phyloP scores from a whole-genome alignment of 2,329 filamentous ascomycete genomes.

The Fusarium drepaniforme region DNA sequence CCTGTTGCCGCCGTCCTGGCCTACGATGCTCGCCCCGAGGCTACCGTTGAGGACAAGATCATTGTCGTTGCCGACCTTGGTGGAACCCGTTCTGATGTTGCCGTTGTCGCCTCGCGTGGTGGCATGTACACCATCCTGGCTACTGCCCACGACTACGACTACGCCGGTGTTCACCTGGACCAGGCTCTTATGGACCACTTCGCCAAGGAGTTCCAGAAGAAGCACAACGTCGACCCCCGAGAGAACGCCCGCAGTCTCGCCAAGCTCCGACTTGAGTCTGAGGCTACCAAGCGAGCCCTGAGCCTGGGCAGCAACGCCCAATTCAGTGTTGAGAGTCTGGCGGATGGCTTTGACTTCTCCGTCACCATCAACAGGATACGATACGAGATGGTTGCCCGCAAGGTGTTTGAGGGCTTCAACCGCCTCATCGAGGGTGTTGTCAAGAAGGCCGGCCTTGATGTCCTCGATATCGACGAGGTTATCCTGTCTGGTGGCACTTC shows the following conservation, averaged over 20 bases:
- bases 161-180: constrained; percentile 87
- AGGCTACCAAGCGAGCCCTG: constrained; percentile 91
- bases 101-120: constrained; percentile 89
- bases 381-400: constrained; percentile 89
- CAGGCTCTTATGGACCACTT: constrained; percentile 95
- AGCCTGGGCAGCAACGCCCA: constrained; percentile 89
- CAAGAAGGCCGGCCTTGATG: constrained; percentile 92
- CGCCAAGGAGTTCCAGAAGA: constrained; percentile 98
- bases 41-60: constrained; percentile 83
- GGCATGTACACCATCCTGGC: constrained; percentile 97
- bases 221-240: constrained; percentile 90
- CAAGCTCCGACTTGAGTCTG: constrained; percentile 92
- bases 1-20: constrained; percentile 90
- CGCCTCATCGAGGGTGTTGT: constrained; percentile 86
- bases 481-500: constrained; percentile 93
- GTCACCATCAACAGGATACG: constrained; percentile 92
- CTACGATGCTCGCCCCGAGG: constrained; percentile 88
- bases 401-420: constrained; percentile 90
- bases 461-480: constrained; percentile 94
- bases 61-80: constrained; percentile 93
- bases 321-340: constrained; percentile 93
- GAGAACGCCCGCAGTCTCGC: constrained; percentile 84
- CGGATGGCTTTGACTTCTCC: constrained; percentile 90
- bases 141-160: constrained; percentile 95
- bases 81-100: constrained; percentile 91